These are phyloP conservation scores for Colletotrichum sp. DNA, from an alignment of 2,329 filamentous ascomycete species.

Conservation along the genomic window DNA sequence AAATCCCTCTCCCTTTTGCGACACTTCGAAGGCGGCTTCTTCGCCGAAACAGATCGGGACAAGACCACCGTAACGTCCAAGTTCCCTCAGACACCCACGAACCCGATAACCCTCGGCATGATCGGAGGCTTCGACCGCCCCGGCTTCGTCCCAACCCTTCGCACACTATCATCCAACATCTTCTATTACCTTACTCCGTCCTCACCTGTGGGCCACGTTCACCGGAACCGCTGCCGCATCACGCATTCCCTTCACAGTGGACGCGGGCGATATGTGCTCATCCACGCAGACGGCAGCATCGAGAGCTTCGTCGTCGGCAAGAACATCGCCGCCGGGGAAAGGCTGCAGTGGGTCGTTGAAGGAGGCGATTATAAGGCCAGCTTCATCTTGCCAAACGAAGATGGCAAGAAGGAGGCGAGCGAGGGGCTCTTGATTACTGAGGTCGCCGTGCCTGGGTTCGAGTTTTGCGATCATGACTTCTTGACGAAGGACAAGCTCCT, in stretches of 20 bases:
- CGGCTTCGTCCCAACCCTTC: not conserved
- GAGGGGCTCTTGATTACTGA: slow-evolving; percentile 69
- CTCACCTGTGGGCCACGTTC: slow-evolving; percentile 63
- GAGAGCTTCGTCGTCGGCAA: slow-evolving; percentile 70
- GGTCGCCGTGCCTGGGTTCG: slow-evolving; percentile 72
- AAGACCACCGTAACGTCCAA: slow-evolving; percentile 58
- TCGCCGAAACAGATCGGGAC: slow-evolving; percentile 64
- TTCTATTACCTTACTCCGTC: slow-evolving; percentile 60
- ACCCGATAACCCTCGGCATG: slow-evolving; percentile 37
- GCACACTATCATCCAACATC: not conserved
- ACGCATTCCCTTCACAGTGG: slow-evolving; percentile 71
- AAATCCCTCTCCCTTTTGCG: slow-evolving; percentile 49
- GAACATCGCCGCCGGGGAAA: slow-evolving; percentile 63
- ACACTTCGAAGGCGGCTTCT: slow-evolving; percentile 72
- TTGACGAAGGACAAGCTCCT: slow-evolving; percentile 55
- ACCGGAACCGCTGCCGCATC: slow-evolving; percentile 66
- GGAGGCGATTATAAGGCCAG: slow-evolving; percentile 72
- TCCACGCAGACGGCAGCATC: slow-evolving; percentile 63
- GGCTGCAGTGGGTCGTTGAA: slow-evolving; percentile 71
- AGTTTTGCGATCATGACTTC: slow-evolving; percentile 72
- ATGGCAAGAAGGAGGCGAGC: slow-evolving; percentile 40
- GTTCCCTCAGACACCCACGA: slow-evolving; percentile 46
- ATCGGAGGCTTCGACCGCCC: slow-evolving; percentile 37
- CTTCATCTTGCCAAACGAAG: slow-evolving; percentile 55
- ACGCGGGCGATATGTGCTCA: slow-evolving; percentile 66